Evolutionary conservation across 2,329 filamentous ascomycete species (phyloP).

Genomic region (Penicillium sp.): DNA sequence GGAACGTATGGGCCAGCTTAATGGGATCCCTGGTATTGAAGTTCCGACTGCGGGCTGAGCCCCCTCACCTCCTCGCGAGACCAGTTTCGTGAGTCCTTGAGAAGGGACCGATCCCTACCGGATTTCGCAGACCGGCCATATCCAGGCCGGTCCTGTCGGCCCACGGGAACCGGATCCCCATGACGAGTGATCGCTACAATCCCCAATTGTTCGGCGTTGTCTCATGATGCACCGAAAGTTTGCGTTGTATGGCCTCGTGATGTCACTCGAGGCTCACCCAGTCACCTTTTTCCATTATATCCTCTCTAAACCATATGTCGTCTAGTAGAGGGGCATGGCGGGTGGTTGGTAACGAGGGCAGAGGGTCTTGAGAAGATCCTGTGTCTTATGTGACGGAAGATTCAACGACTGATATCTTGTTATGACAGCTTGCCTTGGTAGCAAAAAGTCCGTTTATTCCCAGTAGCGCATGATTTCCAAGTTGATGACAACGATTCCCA

Average conservation of each 20-base stretch:
- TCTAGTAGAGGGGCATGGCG: constrained; percentile 11
- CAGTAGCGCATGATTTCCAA: constrained; percentile 10
- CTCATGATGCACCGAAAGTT: constrained; percentile 4
- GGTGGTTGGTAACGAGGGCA: constrained; percentile 21
- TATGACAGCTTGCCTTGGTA: constrained; percentile 33
- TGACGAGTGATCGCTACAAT: constrained; percentile 29
- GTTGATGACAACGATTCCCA: background rate
- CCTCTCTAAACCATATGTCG: background rate
- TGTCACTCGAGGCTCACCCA: constrained; percentile 25
- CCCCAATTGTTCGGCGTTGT: constrained; percentile 4
- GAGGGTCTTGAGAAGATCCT: constrained; percentile 25
- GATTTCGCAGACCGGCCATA: constrained; percentile 7
- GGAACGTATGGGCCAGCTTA: constrained; percentile 56
- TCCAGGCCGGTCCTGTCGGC: constrained; percentile 8
- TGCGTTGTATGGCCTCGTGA: constrained; percentile 21
- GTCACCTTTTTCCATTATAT: constrained; percentile 13
- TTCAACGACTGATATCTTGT: constrained; percentile 31
- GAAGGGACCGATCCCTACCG: constrained; percentile 18
- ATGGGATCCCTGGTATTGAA: constrained; percentile 23
- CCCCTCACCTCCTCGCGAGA: constrained; percentile 18
- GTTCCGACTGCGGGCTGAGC: constrained; percentile 31
- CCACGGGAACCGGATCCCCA: constrained; percentile 22
- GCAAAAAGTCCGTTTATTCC: constrained; percentile 29
- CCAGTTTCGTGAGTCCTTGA: constrained; percentile 28
- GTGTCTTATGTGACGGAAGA: constrained; percentile 29